phyloP scores from a whole-genome alignment of 495 filamentous ascomycete genomes.

The Aspergillus diversus region DNA sequence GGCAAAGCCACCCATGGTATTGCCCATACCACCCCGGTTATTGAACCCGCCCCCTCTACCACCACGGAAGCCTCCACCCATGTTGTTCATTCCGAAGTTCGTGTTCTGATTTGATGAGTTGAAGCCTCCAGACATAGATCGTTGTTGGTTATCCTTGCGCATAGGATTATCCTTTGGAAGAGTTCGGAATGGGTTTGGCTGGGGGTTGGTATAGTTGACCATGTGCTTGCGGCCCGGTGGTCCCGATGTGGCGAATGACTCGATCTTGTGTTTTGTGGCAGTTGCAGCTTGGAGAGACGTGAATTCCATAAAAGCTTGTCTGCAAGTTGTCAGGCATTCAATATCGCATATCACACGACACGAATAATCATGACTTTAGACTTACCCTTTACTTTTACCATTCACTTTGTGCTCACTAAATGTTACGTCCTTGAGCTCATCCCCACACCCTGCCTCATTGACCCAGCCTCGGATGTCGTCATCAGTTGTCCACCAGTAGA shows the following conservation, averaged over 20 bases:
- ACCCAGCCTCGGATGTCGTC: constrained; percentile 93
- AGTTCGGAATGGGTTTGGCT: constrained; percentile 85
- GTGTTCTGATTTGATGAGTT: constrained; percentile 33
- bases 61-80: constrained; percentile 48
- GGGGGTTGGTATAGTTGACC: constrained; percentile 75
- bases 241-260: constrained; percentile 56
- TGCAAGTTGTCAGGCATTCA: constrained; percentile 38
- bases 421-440: constrained; percentile 87
- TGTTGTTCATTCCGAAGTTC: constrained; percentile 42
- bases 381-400: constrained; percentile 96
- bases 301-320: constrained; percentile 91
- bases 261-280: constrained; percentile 81
- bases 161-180: constrained; percentile 87
- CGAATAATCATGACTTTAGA: background rate
- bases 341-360: background rate
- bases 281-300: constrained; percentile 82
- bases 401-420: constrained; percentile 99
- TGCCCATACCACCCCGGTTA: constrained; percentile 46
- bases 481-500: constrained; percentile 96
- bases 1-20: constrained; percentile 41
- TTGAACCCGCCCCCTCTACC: constrained; percentile 54
- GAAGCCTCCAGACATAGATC: constrained; percentile 34
- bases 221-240: constrained; percentile 68
- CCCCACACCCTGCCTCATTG: constrained; percentile 72
- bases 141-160: constrained; percentile 65